phyloP scores from a whole-genome alignment of 2,329 filamentous ascomycete genomes.

The Aspergillus pseudonomiae region DNA sequence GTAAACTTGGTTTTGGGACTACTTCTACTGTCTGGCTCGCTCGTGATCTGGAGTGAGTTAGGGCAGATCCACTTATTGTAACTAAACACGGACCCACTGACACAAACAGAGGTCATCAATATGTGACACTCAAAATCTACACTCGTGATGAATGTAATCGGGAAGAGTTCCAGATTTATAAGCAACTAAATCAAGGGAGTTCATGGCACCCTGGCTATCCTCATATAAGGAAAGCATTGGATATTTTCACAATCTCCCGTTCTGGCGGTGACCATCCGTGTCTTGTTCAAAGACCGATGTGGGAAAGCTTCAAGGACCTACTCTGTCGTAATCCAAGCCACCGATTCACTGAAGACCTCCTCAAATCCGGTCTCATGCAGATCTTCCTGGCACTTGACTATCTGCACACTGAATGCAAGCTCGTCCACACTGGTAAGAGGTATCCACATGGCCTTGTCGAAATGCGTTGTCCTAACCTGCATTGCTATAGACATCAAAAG shows the following conservation, averaged over 20 bases:
- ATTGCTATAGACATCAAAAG: slow-evolving; percentile 44
- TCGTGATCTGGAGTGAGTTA: too few relatives aligned
- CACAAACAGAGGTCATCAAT: slow-evolving; percentile 22
- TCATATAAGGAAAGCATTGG: slow-evolving; percentile 34
- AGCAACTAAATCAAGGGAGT: slow-evolving; percentile 28
- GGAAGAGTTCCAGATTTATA: slow-evolving; percentile 34
- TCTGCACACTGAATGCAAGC: too few relatives aligned
- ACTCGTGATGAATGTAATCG: slow-evolving; percentile 20
- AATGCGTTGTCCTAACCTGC: too few relatives aligned
- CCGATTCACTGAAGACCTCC: slow-evolving; percentile 42
- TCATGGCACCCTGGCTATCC: slow-evolving; percentile 30
- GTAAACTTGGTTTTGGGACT: too few relatives aligned
- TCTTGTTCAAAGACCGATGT: slow-evolving; percentile 41
- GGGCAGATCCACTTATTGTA: too few relatives aligned
- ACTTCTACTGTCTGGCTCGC: too few relatives aligned
- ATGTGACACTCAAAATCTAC: slow-evolving; percentile 31
- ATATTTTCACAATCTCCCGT: slow-evolving; percentile 36
- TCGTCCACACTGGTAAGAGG: too few relatives aligned
- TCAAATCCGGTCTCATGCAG: slow-evolving; percentile 42
- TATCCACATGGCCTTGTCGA: too few relatives aligned
- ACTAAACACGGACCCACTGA: too few relatives aligned
- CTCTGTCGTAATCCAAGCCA: slow-evolving; percentile 40
- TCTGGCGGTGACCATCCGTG: slow-evolving; percentile 31
- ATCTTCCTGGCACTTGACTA: slow-evolving; percentile 46
- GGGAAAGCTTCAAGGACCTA: slow-evolving; percentile 46